A percentile compares a stretch with the other conserved stretches of the same genome.
phyloP scores from a whole-genome alignment of 805 yeast genomes.

The Lipomyces orientalis region DNA sequence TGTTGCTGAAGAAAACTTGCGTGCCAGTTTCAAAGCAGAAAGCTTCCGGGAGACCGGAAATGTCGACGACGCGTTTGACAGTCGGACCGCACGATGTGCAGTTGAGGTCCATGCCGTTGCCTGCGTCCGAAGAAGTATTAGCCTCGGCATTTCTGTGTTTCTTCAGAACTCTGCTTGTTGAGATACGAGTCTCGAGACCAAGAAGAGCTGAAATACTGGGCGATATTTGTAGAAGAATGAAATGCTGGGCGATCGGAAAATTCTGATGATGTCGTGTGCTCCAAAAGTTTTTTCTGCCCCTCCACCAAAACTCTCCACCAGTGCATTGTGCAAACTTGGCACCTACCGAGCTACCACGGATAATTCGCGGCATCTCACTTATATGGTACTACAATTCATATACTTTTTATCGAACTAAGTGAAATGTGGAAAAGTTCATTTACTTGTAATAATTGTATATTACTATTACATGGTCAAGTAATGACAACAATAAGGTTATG shows the following conservation, averaged over 20 bases:
- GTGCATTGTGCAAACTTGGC: not conserved
- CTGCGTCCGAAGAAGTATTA: conserved; percentile 7
- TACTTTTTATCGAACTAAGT: not conserved
- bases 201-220: not conserved
- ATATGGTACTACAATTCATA: not conserved
- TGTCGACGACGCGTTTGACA: not conserved
- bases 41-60: not conserved
- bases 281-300: not conserved
- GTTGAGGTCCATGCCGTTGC: not conserved
- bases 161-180: not conserved
- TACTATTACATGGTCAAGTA: too few relatives aligned
- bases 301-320: not conserved
- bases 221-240: not conserved
- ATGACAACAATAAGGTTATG: not conserved
- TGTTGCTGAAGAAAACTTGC: conserved; percentile 13
- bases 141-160: conserved; percentile 5
- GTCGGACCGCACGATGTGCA: not conserved
- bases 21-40: not conserved
- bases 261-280: conserved; percentile 4
- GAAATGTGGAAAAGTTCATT: not conserved
- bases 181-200: not conserved
- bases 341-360: not conserved
- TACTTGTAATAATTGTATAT: not conserved
- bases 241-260: not conserved
- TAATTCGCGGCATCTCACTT: not conserved